Evolutionary conservation across 768 basidiomycete genomes (phyloP).

Genomic region (Mycena chlorophos): DNA sequence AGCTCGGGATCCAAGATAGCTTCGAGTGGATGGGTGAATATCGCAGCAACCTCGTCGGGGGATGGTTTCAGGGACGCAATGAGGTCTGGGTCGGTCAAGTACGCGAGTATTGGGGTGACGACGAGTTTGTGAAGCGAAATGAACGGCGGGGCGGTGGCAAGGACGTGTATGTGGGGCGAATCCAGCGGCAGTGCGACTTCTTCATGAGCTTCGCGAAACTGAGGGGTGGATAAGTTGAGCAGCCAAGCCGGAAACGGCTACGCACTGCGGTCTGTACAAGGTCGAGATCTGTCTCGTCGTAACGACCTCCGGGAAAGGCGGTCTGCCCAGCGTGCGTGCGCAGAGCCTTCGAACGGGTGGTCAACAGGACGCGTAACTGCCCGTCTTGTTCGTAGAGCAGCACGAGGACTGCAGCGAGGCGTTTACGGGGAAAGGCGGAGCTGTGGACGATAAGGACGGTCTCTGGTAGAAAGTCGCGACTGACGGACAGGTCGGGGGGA

Average conservation of each 20-base stretch:
- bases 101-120: constrained; percentile 77
- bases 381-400: constrained; percentile 74
- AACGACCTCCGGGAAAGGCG: constrained; percentile 80
- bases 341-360: constrained; percentile 78
- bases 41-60: constrained; percentile 69
- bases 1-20: constrained; percentile 66
- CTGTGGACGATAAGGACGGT: constrained; percentile 26
- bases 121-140: constrained; percentile 66
- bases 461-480: constrained; percentile 22
- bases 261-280: constrained; percentile 76
- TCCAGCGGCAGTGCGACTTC: constrained; percentile 72
- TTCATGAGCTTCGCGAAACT: constrained; percentile 67
- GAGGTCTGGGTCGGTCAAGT: constrained; percentile 56
- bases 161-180: constrained; percentile 55
- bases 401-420: constrained; percentile 76
- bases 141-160: constrained; percentile 66
- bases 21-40: constrained; percentile 79
- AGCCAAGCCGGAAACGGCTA: constrained; percentile 7
- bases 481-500: constrained; percentile 55
- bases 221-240: background rate
- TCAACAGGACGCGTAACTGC: constrained; percentile 73
- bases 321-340: constrained; percentile 80
- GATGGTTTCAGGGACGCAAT: constrained; percentile 55
- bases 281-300: constrained; percentile 63
- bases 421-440: constrained; percentile 36